Evolutionary conservation across 495 filamentous ascomycete genomes (phyloP).

Genomic region (Schizothecium vesticola): DNA sequence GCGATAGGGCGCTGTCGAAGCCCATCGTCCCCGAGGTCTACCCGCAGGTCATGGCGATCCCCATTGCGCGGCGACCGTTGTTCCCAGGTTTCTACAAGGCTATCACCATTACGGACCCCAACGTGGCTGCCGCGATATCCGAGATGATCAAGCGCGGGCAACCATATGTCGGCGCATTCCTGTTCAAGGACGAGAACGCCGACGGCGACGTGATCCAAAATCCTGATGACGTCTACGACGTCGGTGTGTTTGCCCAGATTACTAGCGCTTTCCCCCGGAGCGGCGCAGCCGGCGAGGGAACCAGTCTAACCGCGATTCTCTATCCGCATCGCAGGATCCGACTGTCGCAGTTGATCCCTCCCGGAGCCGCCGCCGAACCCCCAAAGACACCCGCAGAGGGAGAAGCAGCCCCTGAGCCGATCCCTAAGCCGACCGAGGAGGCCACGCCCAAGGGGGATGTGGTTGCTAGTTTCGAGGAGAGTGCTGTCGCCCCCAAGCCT

Average conservation of each 20-base stretch:
- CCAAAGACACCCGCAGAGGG: constrained; percentile 35
- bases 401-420: constrained; percentile 52
- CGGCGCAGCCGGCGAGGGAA: constrained; percentile 58
- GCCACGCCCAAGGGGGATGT: constrained; percentile 72
- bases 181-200: constrained; percentile 92
- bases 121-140: constrained; percentile 82
- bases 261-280: constrained; percentile 84
- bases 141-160: constrained; percentile 98
- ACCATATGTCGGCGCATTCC: constrained; percentile 93
- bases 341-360: constrained; percentile 72
- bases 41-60: constrained; percentile 96
- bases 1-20: constrained; percentile 76
- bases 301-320: constrained; percentile 79
- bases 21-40: constrained; percentile 89
- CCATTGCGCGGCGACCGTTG: constrained; percentile 89
- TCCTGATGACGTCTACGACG: constrained; percentile 83
- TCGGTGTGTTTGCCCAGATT: constrained; percentile 95
- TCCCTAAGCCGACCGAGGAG: constrained; percentile 41
- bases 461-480: constrained; percentile 95
- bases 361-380: constrained; percentile 35
- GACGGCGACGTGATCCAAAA: constrained; percentile 88
- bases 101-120: constrained; percentile 86
- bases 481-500: constrained; percentile 44
- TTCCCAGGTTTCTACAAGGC: constrained; percentile 99
- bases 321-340: constrained; percentile 96